Conservation (phyloP, 257 asterid species). For the Nicotiana sylvestris region DNA sequence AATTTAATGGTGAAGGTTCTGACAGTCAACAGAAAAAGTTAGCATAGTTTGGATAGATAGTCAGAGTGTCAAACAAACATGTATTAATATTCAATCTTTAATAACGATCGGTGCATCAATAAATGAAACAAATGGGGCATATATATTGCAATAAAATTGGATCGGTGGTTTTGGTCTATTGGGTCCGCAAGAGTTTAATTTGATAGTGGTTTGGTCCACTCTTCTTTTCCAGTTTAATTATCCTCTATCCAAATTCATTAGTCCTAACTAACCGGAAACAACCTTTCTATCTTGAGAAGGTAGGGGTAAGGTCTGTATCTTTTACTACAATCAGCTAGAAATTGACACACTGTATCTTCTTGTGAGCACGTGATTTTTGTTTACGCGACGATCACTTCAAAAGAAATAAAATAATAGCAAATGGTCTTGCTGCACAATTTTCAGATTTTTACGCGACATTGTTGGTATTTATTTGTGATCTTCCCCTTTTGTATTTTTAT, state of each 20-base stretch:
- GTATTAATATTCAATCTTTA: not conserved
- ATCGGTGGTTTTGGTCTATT: conserved; percentile 16
- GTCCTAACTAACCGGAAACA: too few species aligned
- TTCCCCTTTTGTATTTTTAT: too few species aligned
- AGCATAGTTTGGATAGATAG: not conserved
- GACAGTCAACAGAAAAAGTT: conserved; percentile 11
- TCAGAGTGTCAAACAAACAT: conserved; percentile 17
- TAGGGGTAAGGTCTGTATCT: not conserved
- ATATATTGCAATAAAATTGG: not conserved
- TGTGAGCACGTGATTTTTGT: not conserved
- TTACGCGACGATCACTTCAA: too few species aligned
- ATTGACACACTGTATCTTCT: conserved; percentile 5
- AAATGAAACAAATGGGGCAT: not conserved
- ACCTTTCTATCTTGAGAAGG: too few species aligned
- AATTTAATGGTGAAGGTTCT: conserved; percentile 7
- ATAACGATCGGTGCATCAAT: conserved; percentile 3
- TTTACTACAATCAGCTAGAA: conserved; percentile 16
- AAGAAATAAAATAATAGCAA: too few species aligned
- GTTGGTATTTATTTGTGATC: too few species aligned
- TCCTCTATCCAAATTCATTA: not conserved
- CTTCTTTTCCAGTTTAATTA: not conserved
- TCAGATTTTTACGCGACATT: too few species aligned
- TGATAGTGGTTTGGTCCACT: not conserved
- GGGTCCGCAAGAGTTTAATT: not conserved
- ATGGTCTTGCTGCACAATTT: too few species aligned